Conservation (phyloP, 176 grass and related monocot species). For the Cenchrus americanus region DNA sequence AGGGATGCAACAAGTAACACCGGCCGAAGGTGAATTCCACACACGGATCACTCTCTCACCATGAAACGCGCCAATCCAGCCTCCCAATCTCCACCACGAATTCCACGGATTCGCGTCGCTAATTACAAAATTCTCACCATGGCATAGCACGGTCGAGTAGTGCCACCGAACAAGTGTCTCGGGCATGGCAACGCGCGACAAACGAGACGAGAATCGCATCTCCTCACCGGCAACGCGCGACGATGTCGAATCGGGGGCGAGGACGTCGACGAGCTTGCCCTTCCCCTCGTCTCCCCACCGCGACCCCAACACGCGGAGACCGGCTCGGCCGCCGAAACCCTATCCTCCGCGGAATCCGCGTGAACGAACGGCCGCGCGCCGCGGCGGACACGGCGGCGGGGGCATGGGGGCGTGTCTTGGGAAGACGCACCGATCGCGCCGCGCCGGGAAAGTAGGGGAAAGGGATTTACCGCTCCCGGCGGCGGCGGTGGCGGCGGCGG, state of each 20-base stretch:
- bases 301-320: slow-evolving; percentile 74
- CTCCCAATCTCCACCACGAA: neutral
- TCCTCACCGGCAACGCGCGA: slow-evolving; percentile 70
- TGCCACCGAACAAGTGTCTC: neutral
- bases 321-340: slow-evolving; percentile 62
- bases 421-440: slow-evolving; percentile 24
- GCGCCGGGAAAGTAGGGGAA: slow-evolving; percentile 19
- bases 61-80: neutral
- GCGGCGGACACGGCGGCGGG: slow-evolving; percentile 40
- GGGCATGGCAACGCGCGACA: neutral
- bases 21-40: neutral
- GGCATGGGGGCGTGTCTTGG: neutral
- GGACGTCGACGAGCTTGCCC: slow-evolving; percentile 83
- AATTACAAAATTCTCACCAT: neutral
- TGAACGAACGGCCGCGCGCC: slow-evolving; percentile 39
- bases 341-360: slow-evolving; percentile 48
- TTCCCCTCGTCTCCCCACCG: slow-evolving; percentile 95
- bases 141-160: neutral
- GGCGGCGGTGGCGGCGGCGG: slow-evolving; percentile 31
- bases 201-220: neutral
- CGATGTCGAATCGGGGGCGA: slow-evolving; percentile 73
- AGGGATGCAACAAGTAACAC: neutral
- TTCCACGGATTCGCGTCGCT: neutral
- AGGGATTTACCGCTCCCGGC: slow-evolving; percentile 37
- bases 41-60: neutral